Evolutionary conservation across 2,329 filamentous ascomycete species (phyloP).

Genomic region (Apiospora rasikravindrae): DNA sequence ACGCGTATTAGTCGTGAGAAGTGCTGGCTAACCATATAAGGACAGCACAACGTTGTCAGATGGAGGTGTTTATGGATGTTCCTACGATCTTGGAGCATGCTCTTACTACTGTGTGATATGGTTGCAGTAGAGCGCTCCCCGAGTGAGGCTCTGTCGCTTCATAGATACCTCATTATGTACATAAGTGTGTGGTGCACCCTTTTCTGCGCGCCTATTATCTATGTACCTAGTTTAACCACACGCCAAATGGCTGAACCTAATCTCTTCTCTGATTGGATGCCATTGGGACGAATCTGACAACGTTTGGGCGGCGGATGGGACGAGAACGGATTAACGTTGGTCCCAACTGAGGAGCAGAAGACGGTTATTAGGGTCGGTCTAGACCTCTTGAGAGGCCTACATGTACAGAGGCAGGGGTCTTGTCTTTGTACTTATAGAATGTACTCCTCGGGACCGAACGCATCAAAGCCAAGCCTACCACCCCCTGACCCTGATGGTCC

Average conservation of each 20-base stretch:
- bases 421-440: neutral
- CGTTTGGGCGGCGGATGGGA: neutral
- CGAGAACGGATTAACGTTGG: conserved; percentile 2
- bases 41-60: neutral
- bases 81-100: neutral
- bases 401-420: neutral
- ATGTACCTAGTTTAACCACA: neutral
- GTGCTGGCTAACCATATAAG: neutral
- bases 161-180: neutral
- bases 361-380: neutral
- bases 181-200: neutral
- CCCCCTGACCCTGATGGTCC: conserved; percentile 4
- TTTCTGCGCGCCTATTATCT: neutral
- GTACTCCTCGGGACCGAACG: neutral
- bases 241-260: neutral
- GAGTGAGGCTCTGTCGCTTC: neutral
- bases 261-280: neutral
- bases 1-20: neutral
- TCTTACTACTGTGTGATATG: neutral
- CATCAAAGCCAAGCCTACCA: neutral
- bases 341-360: neutral
- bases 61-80: neutral
- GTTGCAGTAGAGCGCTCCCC: neutral
- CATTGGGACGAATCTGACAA: neutral
- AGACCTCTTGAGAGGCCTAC: neutral